Percentiles rank a stretch among this genome's conserved stretches.
phyloP scores from a whole-genome alignment of 2,329 filamentous ascomycete species.

The Colletotrichum scovillei region DNA sequence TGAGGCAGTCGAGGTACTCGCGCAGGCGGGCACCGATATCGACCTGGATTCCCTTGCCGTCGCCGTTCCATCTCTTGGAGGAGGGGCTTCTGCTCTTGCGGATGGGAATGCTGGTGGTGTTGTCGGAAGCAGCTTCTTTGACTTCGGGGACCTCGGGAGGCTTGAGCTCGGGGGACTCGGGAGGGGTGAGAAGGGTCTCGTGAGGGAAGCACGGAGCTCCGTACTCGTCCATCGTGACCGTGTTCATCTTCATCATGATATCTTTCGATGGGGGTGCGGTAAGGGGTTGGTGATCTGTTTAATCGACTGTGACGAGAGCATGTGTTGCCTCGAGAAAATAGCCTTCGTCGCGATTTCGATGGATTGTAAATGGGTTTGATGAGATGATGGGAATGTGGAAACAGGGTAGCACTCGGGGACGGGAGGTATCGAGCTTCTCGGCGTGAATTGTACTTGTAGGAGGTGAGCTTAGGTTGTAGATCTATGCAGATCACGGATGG shows the following conservation, averaged over 20 bases:
- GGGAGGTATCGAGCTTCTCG: background rate
- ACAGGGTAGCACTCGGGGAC: background rate
- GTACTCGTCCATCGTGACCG: conserved; percentile 18
- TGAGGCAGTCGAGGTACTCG: conserved; percentile 34
- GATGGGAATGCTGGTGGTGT: background rate
- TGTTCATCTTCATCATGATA: conserved; percentile 19
- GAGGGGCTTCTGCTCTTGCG: conserved; percentile 14
- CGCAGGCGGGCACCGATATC: conserved; percentile 28
- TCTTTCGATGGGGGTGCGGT: background rate
- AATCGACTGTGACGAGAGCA: conserved; percentile 18
- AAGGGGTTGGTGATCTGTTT: background rate
- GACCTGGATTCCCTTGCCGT: conserved; percentile 31
- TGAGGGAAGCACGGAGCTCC: conserved; percentile 32
- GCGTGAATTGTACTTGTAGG: background rate
- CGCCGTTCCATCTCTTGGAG: conserved; percentile 16
- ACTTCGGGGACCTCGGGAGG: background rate
- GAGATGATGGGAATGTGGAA: background rate
- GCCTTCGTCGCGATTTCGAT: background rate
- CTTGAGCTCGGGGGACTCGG: conserved; percentile 3
- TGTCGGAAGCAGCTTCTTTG: background rate
- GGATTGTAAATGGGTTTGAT: background rate
- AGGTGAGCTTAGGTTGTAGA: background rate
- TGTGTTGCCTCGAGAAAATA: background rate
- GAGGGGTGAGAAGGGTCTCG: conserved; percentile 13
- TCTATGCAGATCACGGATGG: background rate